Percentiles rank a stretch among this genome's conserved stretches.
Conservation (phyloP, 305 asterid genomes). For the Fraxinus ornus region DNA sequence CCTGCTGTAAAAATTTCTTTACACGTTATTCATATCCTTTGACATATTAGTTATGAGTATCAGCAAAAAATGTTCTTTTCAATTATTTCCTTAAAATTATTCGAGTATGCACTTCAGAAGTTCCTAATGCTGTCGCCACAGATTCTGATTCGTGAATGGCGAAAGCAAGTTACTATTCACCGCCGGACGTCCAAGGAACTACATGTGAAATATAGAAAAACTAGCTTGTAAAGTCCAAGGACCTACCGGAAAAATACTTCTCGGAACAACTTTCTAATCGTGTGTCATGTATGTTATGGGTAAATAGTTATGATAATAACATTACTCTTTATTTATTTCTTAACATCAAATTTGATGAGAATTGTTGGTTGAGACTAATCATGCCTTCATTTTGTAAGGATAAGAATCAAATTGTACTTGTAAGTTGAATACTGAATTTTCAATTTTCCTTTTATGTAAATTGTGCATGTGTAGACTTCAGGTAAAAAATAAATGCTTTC, state of each 20-base stretch:
- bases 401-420: not conserved
- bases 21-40: too few species aligned
- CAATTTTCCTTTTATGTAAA: not conserved
- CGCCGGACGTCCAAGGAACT: conserved; percentile 33
- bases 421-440: not conserved
- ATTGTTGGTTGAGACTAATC: too few species aligned
- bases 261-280: not conserved
- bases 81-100: not conserved
- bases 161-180: conserved; percentile 58
- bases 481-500: not conserved
- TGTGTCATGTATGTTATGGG: too few species aligned
- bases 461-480: not conserved
- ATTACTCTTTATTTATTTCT: too few species aligned
- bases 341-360: too few species aligned
- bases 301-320: too few species aligned
- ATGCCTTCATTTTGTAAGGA: too few species aligned
- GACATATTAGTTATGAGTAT: too few species aligned
- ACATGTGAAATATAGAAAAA: not conserved
- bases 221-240: not conserved
- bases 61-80: not conserved
- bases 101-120: not conserved
- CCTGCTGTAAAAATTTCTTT: too few species aligned
- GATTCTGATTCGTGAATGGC: conserved; percentile 80
- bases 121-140: conserved; percentile 26
- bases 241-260: not conserved